phyloP scores from a whole-genome alignment of 2,329 filamentous ascomycete genomes.

The Juglanconis sp. region DNA sequence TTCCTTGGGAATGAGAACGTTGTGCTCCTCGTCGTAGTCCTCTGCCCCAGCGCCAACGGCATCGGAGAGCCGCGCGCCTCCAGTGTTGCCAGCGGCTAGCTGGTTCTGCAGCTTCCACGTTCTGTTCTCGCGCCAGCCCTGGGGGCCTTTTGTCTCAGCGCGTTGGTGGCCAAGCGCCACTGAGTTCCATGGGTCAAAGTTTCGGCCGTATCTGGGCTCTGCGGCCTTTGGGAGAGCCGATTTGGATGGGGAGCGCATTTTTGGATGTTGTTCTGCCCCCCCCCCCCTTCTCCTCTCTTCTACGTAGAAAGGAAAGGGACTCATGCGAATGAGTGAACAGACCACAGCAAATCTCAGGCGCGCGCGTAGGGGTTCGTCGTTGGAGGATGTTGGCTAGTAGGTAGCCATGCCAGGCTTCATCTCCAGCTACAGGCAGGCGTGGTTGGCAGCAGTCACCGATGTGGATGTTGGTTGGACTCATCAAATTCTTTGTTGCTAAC shows the following conservation, averaged over 20 bases:
- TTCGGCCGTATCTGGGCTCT: slow-evolving; percentile 38
- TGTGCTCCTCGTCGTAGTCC: slow-evolving; percentile 46
- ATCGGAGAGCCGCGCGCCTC: slow-evolving; percentile 60
- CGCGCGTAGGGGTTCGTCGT: not conserved
- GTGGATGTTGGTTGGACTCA: not conserved
- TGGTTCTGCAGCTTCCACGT: slow-evolving; percentile 68
- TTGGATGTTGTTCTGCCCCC: slow-evolving; percentile 18
- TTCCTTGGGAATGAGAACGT: slow-evolving; percentile 41
- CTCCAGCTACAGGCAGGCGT: not conserved
- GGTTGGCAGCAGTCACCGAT: not conserved
- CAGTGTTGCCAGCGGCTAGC: slow-evolving; percentile 55
- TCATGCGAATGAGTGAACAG: not conserved
- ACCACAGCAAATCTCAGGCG: not conserved
- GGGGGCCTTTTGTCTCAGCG: slow-evolving; percentile 63
- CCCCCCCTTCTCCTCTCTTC: too few relatives aligned
- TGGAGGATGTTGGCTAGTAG: not conserved
- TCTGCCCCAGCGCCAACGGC: slow-evolving; percentile 62
- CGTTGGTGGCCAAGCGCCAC: slow-evolving; percentile 76
- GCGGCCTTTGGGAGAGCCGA: slow-evolving; percentile 31
- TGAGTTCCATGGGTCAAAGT: slow-evolving; percentile 70
- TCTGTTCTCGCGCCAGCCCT: slow-evolving; percentile 70
- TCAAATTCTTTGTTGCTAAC: not conserved
- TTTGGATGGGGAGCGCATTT: slow-evolving; percentile 14
- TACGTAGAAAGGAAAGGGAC: not conserved
- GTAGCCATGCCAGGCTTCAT: not conserved